Base-by-base conservation (phyloP, 768 basidiomycete species). In the Tricholoma sp. region DNA sequence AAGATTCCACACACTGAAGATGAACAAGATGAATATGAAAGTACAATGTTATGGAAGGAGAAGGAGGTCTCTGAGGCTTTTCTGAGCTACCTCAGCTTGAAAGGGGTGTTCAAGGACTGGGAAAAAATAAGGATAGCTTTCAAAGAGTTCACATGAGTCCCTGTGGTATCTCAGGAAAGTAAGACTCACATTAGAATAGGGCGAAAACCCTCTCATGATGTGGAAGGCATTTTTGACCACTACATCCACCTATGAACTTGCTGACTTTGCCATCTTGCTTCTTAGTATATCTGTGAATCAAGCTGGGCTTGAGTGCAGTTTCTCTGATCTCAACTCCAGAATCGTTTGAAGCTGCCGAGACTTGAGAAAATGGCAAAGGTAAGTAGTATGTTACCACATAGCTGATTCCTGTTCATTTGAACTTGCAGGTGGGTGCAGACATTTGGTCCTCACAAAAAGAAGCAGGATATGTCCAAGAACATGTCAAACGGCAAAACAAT, bases 221-320 rank as follows among this genome's bases (percentile, higher is more conserved):
- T 27, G 24, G 24, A 27, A 27, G 24, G 24, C 24, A 27, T 27
- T 27, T 27, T 27, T 27, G 24, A 27, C 24, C 24, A 27, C 24
- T 27, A 27, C 24, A 27, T 27, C 24, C 24, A 27, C 24, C 5
- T 27, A 27, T 5, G 24, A 27, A 27, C 24, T 27, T 27, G 24
- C 24, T 5, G 5, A 27, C 24, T 27, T 27, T 27, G 24, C 24
- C 24, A 27, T 27, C 24, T 27, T 27, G 5, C 24, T 27, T 3
- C 24, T 27, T 27, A 27, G 24, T 27, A 27, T 27, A 27, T 27
- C 24, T 27, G 24, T 27, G 24, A 27, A 27, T 27, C 24, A 66
- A 27, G 69, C 64, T 16, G 59, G 63, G 8, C 43, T 59, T 6
- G 69, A 69, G 43, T 60, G 60, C 24, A 27, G 24, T 27, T 27